These are phyloP conservation scores for Lichtheimia hyalospora DNA, from an alignment of 371 early-diverging fungal species.

Conservation along the genomic window DNA sequence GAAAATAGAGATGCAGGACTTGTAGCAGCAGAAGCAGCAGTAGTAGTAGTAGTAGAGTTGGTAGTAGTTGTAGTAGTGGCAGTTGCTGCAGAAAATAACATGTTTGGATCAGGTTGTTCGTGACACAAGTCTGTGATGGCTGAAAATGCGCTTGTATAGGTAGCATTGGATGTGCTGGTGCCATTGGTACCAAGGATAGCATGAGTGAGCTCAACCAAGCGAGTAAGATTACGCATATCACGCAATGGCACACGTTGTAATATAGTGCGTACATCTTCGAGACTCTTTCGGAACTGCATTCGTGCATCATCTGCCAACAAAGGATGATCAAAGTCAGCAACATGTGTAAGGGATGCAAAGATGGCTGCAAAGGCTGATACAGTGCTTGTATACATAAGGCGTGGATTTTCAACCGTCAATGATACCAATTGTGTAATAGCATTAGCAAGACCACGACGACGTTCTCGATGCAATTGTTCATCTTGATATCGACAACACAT, in stretches of 20 bases:
- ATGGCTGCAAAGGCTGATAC: slow-evolving; percentile 37
- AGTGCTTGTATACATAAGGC: slow-evolving; percentile 34
- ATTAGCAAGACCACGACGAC: slow-evolving; percentile 35
- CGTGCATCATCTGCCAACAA: slow-evolving; percentile 26
- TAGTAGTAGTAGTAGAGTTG: neutral
- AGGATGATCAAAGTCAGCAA: slow-evolving; percentile 38
- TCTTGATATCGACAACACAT: slow-evolving; percentile 45
- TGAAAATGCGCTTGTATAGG: slow-evolving; percentile 15
- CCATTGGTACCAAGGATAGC: slow-evolving; percentile 16
- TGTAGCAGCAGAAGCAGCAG: neutral
- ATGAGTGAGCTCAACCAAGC: slow-evolving; percentile 30
- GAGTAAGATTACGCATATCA: slow-evolving; percentile 31
- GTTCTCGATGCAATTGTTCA: slow-evolving; percentile 31
- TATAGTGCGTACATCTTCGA: slow-evolving; percentile 36
- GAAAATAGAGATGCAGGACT: slow-evolving; percentile 4
- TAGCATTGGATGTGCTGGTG: neutral
- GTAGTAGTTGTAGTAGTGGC: neutral
- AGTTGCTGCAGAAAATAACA: neutral
- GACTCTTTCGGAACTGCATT: slow-evolving; percentile 37
- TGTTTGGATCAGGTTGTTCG: slow-evolving; percentile 1
- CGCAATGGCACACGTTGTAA: slow-evolving; percentile 7
- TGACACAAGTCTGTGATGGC: slow-evolving; percentile 14
- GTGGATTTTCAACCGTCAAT: slow-evolving; percentile 32
- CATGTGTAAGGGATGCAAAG: slow-evolving; percentile 46
- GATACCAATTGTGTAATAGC: slow-evolving; percentile 40